Evolutionary conservation across 306 rosid genomes (phyloP).

Genomic region (Rosa multiflora): DNA sequence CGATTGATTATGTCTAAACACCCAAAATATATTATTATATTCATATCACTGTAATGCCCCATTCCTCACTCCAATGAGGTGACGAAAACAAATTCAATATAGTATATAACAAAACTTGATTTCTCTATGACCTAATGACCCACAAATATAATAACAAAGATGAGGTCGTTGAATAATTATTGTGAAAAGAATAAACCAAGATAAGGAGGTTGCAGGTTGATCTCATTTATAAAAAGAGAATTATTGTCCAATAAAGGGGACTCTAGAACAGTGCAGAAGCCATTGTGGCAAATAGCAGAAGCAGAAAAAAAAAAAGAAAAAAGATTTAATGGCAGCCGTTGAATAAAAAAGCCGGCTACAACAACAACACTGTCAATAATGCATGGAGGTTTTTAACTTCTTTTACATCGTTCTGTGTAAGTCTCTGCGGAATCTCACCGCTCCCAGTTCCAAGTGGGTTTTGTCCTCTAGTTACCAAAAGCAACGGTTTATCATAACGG

Average conservation of each 20-base stretch:
- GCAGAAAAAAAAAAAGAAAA: background rate
- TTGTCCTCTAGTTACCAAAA: slow-evolving; percentile 40
- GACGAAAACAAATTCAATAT: background rate
- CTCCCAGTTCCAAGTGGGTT: slow-evolving; percentile 12
- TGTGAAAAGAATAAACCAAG: background rate
- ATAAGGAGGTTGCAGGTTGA: slow-evolving; percentile 4
- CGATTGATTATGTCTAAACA: background rate
- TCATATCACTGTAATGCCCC: background rate
- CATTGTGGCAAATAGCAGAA: background rate
- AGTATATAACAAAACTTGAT: background rate
- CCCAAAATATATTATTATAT: background rate
- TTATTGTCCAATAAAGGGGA: background rate
- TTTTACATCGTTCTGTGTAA: background rate
- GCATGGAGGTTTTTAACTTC: background rate
- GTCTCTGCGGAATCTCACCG: background rate
- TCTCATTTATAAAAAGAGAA: background rate
- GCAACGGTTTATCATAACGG: slow-evolving; percentile 25
- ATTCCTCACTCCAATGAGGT: background rate
- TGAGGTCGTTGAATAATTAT: background rate
- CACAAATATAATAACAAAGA: background rate
- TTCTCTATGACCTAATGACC: background rate
- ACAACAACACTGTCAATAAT: background rate
- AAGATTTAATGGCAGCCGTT: background rate
- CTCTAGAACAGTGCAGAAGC: slow-evolving; percentile 1
- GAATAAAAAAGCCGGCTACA: slow-evolving; percentile 15